Percentiles rank a stretch among this genome's conserved stretches.
These are phyloP conservation scores for Thermoascus crustaceus DNA, from an alignment of 2,329 filamentous ascomycete genomes.

Conservation along the genomic window DNA sequence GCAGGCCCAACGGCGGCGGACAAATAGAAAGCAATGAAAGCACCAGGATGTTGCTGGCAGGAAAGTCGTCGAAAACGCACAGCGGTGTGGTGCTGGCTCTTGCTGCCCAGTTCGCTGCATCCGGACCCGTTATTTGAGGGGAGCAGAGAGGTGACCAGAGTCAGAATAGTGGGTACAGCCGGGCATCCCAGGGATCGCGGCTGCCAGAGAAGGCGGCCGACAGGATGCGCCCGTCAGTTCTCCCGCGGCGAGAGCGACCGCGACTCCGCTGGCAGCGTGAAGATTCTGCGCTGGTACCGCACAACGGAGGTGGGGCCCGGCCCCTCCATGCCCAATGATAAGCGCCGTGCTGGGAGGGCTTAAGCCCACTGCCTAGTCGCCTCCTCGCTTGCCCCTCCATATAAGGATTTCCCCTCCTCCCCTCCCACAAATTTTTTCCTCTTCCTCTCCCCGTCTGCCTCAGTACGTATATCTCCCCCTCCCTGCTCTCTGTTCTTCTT, in stretches of 20 bases:
- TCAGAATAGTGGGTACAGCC: conserved; percentile 1
- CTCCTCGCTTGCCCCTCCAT: conserved; percentile 40
- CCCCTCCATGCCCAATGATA: conserved; percentile 23
- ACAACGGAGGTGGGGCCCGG: conserved; percentile 16
- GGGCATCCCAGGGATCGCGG: conserved; percentile 1
- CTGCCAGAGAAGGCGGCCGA: not conserved
- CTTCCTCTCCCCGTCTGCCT: conserved; percentile 34
- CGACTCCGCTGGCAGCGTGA: conserved; percentile 8
- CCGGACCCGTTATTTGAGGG: conserved; percentile 2
- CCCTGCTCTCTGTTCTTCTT: conserved; percentile 17
- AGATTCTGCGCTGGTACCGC: conserved; percentile 27
- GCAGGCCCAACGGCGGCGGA: too few relatives aligned
- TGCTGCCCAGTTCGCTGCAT: conserved; percentile 1
- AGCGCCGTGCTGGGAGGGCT: conserved; percentile 20
- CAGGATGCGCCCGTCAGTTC: not conserved
- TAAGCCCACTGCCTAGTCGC: conserved; percentile 28
- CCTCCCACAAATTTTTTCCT: conserved; percentile 33
- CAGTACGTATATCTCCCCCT: conserved; percentile 37
- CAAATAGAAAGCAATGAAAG: conserved; percentile 12
- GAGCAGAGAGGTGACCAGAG: not conserved
- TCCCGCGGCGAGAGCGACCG: not conserved
- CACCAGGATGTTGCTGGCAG: not conserved
- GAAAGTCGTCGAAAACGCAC: not conserved
- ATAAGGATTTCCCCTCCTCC: conserved; percentile 39
- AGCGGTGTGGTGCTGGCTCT: conserved; percentile 2